Conservation (phyloP, 2,329 filamentous ascomycete species). For the Arachnomyces sp. region DNA sequence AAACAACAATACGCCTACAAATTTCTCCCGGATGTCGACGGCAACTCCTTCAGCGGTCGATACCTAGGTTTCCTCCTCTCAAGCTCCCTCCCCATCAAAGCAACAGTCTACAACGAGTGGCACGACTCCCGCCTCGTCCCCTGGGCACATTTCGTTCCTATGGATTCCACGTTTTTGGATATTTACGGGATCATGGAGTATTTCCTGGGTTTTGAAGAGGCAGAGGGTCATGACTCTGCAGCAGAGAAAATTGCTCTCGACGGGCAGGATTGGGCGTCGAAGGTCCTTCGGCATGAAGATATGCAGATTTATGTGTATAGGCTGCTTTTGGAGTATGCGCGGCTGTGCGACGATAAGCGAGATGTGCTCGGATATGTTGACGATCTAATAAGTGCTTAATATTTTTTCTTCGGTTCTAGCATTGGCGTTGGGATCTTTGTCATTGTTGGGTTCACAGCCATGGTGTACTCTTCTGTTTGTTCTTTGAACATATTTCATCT, state of each 20-base stretch:
- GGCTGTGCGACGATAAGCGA: constrained; percentile 31
- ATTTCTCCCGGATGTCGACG: constrained; percentile 68
- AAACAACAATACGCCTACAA: constrained; percentile 47
- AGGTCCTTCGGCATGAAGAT: constrained; percentile 60
- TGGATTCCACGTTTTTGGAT: constrained; percentile 66
- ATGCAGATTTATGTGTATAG: constrained; percentile 64
- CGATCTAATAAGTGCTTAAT: no score
- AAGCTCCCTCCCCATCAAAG: constrained; percentile 65
- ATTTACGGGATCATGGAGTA: constrained; percentile 67
- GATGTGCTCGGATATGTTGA: constrained; percentile 15
- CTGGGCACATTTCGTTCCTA: constrained; percentile 75
- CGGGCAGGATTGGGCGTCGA: constrained; percentile 61
- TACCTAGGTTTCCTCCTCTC: constrained; percentile 62
- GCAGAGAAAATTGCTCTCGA: constrained; percentile 57
- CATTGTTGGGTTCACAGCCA: no score
- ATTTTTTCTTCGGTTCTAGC: no score
- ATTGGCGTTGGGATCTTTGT: no score
- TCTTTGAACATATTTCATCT: no score
- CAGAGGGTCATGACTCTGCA: constrained; percentile 38
- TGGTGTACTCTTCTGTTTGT: no score
- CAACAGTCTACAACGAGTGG: constrained; percentile 72
- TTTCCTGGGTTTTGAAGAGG: constrained; percentile 53
- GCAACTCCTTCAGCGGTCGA: constrained; percentile 61
- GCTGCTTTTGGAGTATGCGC: constrained; percentile 56
- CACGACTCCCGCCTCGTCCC: constrained; percentile 64